Conservation (phyloP, 257 asterid species). For the Primulina tabacum region DNA sequence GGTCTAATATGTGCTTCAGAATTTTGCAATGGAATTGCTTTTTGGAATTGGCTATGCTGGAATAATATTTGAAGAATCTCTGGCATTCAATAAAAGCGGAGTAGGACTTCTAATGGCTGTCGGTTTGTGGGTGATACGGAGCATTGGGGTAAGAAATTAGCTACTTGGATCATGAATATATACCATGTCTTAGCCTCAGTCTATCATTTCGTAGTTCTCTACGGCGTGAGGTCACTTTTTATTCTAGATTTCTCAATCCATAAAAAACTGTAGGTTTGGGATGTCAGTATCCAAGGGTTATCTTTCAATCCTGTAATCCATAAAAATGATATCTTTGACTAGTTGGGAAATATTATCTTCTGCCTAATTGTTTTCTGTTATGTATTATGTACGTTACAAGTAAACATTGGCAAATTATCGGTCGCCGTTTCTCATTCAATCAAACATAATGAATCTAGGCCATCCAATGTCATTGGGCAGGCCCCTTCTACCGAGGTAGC, state of each 20-base stretch:
- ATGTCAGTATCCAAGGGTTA: not conserved
- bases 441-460: constrained; percentile 18
- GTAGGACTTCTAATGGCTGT: constrained; percentile 97
- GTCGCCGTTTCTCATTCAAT: constrained; percentile 6
- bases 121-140: constrained; percentile 86
- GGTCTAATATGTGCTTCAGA: constrained; percentile 46
- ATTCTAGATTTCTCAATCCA: not conserved
- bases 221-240: constrained; percentile 9
- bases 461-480: constrained; percentile 42
- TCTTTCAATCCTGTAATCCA: not conserved
- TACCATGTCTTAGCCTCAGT: not conserved
- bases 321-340: not conserved
- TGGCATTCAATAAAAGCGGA: constrained; percentile 96
- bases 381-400: not conserved
- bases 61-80: constrained; percentile 91
- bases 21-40: constrained; percentile 81
- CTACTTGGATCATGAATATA: not conserved
- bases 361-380: constrained; percentile 15
- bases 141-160: constrained; percentile 75
- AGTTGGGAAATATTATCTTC: not conserved
- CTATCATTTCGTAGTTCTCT: constrained; percentile 15
- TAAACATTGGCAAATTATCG: not conserved
- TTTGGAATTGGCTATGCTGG: constrained; percentile 95
- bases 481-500: constrained; percentile 94
- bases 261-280: not conserved